phyloP scores from a whole-genome alignment of 257 asterid species.

The Osmanthus fragrans region DNA sequence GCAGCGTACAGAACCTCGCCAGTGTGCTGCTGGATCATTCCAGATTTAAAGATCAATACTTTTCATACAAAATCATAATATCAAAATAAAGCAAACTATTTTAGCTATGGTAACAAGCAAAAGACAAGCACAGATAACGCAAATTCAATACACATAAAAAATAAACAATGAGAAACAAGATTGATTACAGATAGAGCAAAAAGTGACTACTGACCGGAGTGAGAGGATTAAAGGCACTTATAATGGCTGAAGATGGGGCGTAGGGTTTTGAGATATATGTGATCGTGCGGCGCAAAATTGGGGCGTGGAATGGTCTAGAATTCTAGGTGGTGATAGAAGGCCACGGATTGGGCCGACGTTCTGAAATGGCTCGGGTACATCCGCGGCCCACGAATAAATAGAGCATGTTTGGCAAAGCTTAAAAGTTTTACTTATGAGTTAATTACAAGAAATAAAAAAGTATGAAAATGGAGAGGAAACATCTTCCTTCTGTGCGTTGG shows the following conservation, averaged over 20 bases:
- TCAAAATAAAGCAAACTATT: not conserved
- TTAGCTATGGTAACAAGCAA: not conserved
- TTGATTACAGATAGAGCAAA: not conserved
- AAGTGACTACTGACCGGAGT: too few species aligned
- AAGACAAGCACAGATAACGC: conserved; percentile 5
- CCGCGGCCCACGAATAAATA: not conserved
- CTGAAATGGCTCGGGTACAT: not conserved
- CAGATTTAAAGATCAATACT: too few species aligned
- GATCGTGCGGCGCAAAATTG: not conserved
- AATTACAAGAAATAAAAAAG: too few species aligned
- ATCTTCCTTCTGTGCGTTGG: not conserved
- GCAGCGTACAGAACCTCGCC: too few species aligned
- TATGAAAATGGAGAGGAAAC: not conserved
- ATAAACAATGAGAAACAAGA: not conserved
- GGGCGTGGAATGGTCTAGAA: not conserved
- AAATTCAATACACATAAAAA: not conserved
- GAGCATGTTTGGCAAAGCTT: not conserved
- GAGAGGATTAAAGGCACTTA: conserved; percentile 1
- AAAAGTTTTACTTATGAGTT: not conserved
- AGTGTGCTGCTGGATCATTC: too few species aligned
- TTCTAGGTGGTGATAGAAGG: not conserved
- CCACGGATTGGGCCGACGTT: not conserved
- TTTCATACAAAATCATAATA: not conserved
- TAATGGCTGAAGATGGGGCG: not conserved
- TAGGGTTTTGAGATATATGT: not conserved